Conservation (phyloP, 192 early-diverging fungal genomes). For the Entomortierella lignicola region DNA sequence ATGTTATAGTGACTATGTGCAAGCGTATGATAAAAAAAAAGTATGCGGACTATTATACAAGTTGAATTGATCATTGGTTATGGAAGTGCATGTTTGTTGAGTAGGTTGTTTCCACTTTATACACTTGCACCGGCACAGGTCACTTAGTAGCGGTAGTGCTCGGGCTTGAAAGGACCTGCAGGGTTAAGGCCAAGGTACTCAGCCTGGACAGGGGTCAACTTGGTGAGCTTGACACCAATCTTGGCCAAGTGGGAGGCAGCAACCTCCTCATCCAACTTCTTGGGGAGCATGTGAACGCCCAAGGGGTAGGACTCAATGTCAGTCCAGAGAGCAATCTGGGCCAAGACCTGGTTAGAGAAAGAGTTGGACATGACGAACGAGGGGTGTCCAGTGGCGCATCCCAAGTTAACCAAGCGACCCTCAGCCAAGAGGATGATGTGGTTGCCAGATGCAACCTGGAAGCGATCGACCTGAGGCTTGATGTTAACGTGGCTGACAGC, state of each 20-base stretch:
- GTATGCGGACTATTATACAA: conserved; percentile 8
- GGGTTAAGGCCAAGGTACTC: conserved; percentile 30
- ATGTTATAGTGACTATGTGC: conserved; percentile 10
- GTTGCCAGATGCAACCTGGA: conserved; percentile 87
- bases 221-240: conserved; percentile 95
- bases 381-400: conserved; percentile 98
- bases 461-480: conserved; percentile 99
- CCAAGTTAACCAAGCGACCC: conserved; percentile 99
- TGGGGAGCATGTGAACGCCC: conserved; percentile 98
- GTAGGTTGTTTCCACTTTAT: background rate
- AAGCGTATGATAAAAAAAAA: conserved; percentile 2
- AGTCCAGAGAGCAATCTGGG: conserved; percentile 99
- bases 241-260: conserved; percentile 93
- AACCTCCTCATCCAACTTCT: conserved; percentile 99
- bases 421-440: conserved; percentile 98
- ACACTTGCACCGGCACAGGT: conserved; percentile 20
- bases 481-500: conserved; percentile 89
- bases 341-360: conserved; percentile 98
- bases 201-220: conserved; percentile 69
- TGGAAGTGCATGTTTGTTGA: background rate
- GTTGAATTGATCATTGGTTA: conserved; percentile 16
- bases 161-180: conserved; percentile 92
- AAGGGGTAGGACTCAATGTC: conserved; percentile 86
- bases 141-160: conserved; percentile 90
- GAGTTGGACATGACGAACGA: conserved; percentile 99